Base-by-base conservation (phyloP, 2,329 filamentous ascomycete species). In the Escovopsis weberi region DNA sequence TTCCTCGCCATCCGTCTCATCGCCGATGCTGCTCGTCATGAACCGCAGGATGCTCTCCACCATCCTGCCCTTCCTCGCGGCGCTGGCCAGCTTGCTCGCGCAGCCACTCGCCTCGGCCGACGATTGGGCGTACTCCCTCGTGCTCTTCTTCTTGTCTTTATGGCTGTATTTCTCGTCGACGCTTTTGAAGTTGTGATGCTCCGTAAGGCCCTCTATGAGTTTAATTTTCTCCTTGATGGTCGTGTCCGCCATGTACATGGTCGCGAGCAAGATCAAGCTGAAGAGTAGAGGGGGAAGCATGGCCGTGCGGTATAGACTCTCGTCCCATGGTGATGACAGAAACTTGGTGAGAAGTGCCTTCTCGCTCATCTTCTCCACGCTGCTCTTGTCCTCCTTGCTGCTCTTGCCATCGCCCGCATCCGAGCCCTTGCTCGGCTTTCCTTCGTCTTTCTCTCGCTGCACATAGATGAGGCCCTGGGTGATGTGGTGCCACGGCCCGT, bases 221-320 rank as follows among this genome's bases (percentile, higher is more conserved):
- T 56, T 52, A 4, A 66, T 53, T 2, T 48, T 51, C 5, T 47
- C 39, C 42, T 60, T 61, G 49, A 64, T 62, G 10, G 47, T 46
- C 2, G 46, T 50, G 9, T 61, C 54, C 0, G 57, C 60, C 15
- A 36, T 36, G 38, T 62, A 56, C 8, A 62, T 59, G 38, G 63
- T 56, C 18, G 47, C 46, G 26, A 56, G 53, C 7, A 66, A 52
- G 45, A 61, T 50, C 38, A 64, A 49, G 19, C 53, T 52, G 40
- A 58, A 51, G 1, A 62, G 41, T 6, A 64, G 50, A 6, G 60
- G 56, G 0, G 57, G 60, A 33, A 64, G 63, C 56, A 64, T 59
- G 44, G 55, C 36, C 42, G 59, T 57, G 4, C 41, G 42, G 33
- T 55, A 53, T 3, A 59, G 44, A 4, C 41, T 33, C 1, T 52